These are phyloP conservation scores for Ormosia emarginata DNA, from an alignment of 306 rosid genomes.

Conservation along the genomic window DNA sequence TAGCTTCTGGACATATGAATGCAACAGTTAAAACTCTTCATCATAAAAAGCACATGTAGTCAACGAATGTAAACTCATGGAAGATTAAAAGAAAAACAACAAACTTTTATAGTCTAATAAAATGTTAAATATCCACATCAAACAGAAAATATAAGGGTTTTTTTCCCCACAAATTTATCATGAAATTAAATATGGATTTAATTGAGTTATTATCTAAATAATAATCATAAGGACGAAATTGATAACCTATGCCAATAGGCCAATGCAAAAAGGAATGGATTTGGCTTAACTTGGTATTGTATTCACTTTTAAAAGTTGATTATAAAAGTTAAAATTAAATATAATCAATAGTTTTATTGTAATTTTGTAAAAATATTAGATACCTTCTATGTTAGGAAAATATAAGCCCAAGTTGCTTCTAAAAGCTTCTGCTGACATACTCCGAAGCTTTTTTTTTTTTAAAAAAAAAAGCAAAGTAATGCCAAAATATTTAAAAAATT, in stretches of 20 bases:
- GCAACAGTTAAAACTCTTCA: slow-evolving; percentile 12
- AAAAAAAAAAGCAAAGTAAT: not conserved
- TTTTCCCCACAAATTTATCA: not conserved
- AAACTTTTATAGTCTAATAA: not conserved
- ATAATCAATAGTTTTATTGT: not conserved
- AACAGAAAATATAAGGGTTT: not conserved
- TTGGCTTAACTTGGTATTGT: not conserved
- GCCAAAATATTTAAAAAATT: not conserved
- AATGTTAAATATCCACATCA: not conserved
- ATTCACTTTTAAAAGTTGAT: not conserved
- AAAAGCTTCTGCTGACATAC: not conserved
- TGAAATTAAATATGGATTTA: not conserved
- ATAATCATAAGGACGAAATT: not conserved
- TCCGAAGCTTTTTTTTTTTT: too few species aligned
- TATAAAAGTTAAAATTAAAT: not conserved
- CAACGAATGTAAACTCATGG: not conserved
- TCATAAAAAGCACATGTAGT: not conserved
- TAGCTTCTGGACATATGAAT: slow-evolving; percentile 59
- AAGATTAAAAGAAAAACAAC: not conserved
- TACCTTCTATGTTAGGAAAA: not conserved
- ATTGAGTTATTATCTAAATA: not conserved
- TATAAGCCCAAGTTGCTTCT: not conserved
- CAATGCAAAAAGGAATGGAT: not conserved
- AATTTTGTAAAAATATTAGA: not conserved
- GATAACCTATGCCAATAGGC: not conserved